These are phyloP conservation scores for Entomophthora muscae DNA, from an alignment of 371 early-diverging fungal genomes.

Conservation along the genomic window DNA sequence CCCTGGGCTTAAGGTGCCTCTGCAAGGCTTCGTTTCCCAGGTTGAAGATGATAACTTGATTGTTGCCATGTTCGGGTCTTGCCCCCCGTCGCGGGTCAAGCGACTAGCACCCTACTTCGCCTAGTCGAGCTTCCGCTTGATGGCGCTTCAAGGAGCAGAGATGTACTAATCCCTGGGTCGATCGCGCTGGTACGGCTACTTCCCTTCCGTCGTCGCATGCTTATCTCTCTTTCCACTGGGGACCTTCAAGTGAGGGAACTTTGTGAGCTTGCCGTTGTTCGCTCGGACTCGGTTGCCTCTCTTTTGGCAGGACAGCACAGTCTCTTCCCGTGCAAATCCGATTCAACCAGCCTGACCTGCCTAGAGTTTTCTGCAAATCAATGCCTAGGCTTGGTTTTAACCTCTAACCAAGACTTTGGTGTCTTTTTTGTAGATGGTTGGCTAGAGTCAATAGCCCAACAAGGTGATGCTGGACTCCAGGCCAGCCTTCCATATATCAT, in stretches of 20 bases:
- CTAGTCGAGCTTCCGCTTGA: not conserved
- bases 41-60: not conserved
- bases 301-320: not conserved
- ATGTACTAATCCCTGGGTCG: not conserved
- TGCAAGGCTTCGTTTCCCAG: not conserved
- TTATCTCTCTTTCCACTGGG: not conserved
- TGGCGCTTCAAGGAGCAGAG: not conserved
- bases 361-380: not conserved
- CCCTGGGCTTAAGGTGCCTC: not conserved
- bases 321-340: not conserved
- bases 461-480: not conserved
- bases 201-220: not conserved
- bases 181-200: not conserved
- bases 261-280: not conserved
- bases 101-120: not conserved
- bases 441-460: not conserved
- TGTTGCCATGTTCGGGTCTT: not conserved
- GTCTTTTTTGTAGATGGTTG: not conserved
- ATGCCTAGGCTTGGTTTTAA: not conserved
- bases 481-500: not conserved
- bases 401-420: not conserved
- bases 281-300: not conserved
- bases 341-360: not conserved
- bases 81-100: not conserved
- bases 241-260: not conserved